Evolutionary conservation across 2,329 filamentous ascomycete species (phyloP), one percentile per base, ranked within the genome.

Genomic region (Dothideomycetidae sp.): DNA sequence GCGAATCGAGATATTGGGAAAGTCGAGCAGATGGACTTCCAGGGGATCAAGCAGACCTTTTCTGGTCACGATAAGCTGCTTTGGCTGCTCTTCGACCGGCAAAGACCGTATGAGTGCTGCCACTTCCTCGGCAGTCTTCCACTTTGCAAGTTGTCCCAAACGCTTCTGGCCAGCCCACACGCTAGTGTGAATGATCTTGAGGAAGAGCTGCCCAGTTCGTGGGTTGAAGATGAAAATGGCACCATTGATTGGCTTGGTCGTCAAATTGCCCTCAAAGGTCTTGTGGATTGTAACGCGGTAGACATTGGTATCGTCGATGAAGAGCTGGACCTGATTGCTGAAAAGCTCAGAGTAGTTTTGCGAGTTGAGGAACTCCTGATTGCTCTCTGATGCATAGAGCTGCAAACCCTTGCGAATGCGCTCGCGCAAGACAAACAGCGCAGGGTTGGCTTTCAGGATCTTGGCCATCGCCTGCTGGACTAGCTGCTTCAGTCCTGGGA

Each of bases 221-320:
- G 92, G 90, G 57, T 98, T 98, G 73, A 98, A 96, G 55, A 98
- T 98, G 68, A 98, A 98, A 57, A 98, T 96, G 31, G 92, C 90
- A 56, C 90, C 90, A 58, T 98, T 98, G 70, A 98, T 98, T 3
- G 90, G 90, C 62, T 98, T 98, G 2, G 90, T 98, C 0, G 90
- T 98, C 73, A 98, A 68, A 56, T 98, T 98, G 51, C 90, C 90
- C 60, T 98, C 90, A 45, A 98, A 98, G 0, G 90, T 98, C 73
- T 98, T 98, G 70, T 98, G 90, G 45, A 98, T 98, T 0, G 90
- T 98, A 44, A 98, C 90, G 66, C 90, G 86, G 57, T 98, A 98
- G 36, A 98, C 92, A 52, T 98, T 98, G 43, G 90, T 98, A 56
- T 98, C 90, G 51, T 98, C 90, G 46, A 98, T 96, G 65, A 98